Evolutionary conservation across 2,329 filamentous ascomycete genomes (phyloP).

Genomic region (Epichloe brachyelytri): DNA sequence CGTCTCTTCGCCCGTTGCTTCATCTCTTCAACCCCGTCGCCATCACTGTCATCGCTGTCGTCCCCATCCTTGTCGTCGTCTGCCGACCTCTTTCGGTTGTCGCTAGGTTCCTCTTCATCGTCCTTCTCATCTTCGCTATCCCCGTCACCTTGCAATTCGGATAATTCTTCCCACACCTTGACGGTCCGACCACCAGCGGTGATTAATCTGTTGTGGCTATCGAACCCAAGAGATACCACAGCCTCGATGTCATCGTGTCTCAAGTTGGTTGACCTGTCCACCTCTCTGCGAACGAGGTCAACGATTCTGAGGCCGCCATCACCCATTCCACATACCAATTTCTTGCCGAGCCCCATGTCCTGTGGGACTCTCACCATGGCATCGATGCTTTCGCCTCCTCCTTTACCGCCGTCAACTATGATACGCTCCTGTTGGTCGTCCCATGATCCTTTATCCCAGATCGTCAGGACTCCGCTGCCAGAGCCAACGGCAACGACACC

Average conservation of each 20-base stretch:
- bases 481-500: conserved; percentile 67
- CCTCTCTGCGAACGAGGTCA: conserved; percentile 59
- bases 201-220: conserved; percentile 75
- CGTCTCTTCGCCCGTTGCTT: conserved; percentile 33
- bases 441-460: conserved; percentile 93
- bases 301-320: conserved; percentile 72
- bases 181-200: conserved; percentile 75
- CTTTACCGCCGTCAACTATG: conserved; percentile 51
- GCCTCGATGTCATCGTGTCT: conserved; percentile 79
- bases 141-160: conserved; percentile 32
- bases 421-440: conserved; percentile 90
- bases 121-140: conserved; percentile 35
- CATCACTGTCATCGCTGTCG: conserved; percentile 21
- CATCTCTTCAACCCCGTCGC: conserved; percentile 22
- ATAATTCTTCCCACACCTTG: conserved; percentile 84
- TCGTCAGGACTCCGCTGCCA: conserved; percentile 67
- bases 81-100: conserved; percentile 14
- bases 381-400: conserved; percentile 67
- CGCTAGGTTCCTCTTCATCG: conserved; percentile 21
- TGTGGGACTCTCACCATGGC: conserved; percentile 61
- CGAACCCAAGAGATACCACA: conserved; percentile 71
- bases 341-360: conserved; percentile 55
- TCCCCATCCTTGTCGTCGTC: conserved; percentile 26
- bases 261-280: conserved; percentile 47
- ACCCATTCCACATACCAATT: conserved; percentile 67